A percentile compares a stretch with the other conserved stretches of the same genome.
Evolutionary conservation across 148 eudicot species (phyloP).

Genomic region (Chenopodium suecicum): DNA sequence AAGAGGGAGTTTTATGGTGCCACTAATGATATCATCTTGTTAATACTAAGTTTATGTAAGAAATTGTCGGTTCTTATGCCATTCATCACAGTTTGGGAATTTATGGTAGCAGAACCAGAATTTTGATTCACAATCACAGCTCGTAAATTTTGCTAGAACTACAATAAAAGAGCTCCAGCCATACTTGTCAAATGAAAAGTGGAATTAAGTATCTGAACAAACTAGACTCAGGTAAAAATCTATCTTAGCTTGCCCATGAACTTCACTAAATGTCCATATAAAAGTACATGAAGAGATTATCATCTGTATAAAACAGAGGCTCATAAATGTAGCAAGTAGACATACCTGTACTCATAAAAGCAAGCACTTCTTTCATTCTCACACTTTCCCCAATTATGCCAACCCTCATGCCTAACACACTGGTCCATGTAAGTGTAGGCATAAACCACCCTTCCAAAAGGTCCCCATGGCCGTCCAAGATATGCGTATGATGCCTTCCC

Average conservation of each 20-base stretch:
- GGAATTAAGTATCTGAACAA: background rate
- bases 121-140: background rate
- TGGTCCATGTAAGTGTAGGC: conserved; percentile 93
- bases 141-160: too few species aligned
- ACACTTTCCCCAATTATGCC: conserved; percentile 91
- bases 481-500: conserved; percentile 61
- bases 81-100: background rate
- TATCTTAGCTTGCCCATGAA: background rate
- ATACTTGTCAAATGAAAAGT: background rate
- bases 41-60: background rate
- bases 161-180: background rate
- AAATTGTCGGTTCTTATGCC: background rate
- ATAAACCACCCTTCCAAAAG: conserved; percentile 89
- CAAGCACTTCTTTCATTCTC: conserved; percentile 97
- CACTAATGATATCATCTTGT: background rate
- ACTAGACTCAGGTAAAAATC: background rate
- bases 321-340: background rate
- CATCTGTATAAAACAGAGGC: background rate
- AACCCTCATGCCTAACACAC: conserved; percentile 70
- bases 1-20: too few species aligned
- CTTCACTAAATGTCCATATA: background rate
- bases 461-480: conserved; percentile 99
- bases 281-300: background rate
- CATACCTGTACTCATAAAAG: conserved; percentile 93
- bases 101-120: too few species aligned